Evolutionary conservation across 371 early-diverging fungal genomes (phyloP), one percentile per base, ranked within the genome.

Genomic region (Mortierella sp.): DNA sequence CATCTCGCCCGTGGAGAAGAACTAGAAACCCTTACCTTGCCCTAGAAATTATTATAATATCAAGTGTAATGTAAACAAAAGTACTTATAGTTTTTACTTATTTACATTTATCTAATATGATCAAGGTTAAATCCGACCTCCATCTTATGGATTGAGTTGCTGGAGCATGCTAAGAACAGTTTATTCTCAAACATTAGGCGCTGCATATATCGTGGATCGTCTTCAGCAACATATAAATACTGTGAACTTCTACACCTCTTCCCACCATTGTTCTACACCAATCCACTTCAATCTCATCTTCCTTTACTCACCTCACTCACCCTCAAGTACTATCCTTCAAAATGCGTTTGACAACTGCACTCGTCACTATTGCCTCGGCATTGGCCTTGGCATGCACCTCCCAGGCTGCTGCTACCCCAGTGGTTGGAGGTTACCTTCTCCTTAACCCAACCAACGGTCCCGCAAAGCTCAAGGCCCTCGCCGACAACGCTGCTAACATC

Each of bases 401-500:
- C 32, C 62, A 58, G 57, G 76, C 66, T 63, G 71, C 70, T 52
- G 73, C 75, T 38, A 67, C 76, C 22, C 76, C 76, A 19, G 71
- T 74, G 47, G 76, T 76, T 11, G 76, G 61, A 28, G 82, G 76
- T 1, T 81, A 81, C 70, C 72, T 81, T 24, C 76, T 81, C 8
- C 36, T 81, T 47, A 76, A 81, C 70, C 82, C 82, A 36, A 69
- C 68, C 22, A 63, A 55, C 58, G 82, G 82, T 10, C 82, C 82
- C 19, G 40, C 82, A 36, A 81, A 70, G 64, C 76, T 81, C 60
- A 76, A 81, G 76, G 82, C 76, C 58, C 73, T 81, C 15, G 82
- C 82, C 22, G 82, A 81, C 24, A 81, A 81, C 33, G 82, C 82
- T 6, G 82, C 76, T 67, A 81, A 60, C 13, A 76, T 81, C 60